Evolutionary conservation across 2,329 filamentous ascomycete genomes (phyloP).

Genomic region (Talaromyces sp.): DNA sequence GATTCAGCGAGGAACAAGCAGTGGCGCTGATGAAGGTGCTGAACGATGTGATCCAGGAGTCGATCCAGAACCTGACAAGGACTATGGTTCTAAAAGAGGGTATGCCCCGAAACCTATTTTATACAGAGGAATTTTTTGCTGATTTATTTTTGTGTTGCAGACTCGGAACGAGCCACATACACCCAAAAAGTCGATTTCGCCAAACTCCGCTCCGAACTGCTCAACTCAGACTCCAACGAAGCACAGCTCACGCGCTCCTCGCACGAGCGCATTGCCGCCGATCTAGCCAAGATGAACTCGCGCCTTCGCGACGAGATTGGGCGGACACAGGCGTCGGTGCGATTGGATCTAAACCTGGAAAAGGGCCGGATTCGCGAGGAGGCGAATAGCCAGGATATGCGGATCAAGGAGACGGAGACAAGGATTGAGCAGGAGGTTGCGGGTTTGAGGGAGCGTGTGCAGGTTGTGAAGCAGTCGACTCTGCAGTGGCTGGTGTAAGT

Average conservation of each 20-base stretch:
- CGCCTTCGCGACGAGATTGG: conserved; percentile 89
- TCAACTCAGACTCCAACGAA: conserved; percentile 88
- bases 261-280: conserved; percentile 88
- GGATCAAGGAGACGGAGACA: conserved; percentile 98
- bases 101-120: conserved; percentile 33
- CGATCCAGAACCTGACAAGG: conserved; percentile 92
- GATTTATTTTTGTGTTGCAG: conserved; percentile 21
- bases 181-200: conserved; percentile 95
- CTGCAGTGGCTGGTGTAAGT: conserved; percentile 97
- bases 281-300: conserved; percentile 87
- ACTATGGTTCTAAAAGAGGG: conserved; percentile 98
- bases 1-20: conserved; percentile 90
- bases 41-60: conserved; percentile 95
- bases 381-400: conserved; percentile 91
- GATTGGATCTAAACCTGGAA: conserved; percentile 89
- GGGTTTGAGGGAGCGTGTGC: conserved; percentile 79
- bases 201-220: conserved; percentile 88
- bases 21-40: conserved; percentile 98
- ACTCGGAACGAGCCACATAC: conserved; percentile 51
- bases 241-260: conserved; percentile 79
- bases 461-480: conserved; percentile 96
- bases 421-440: conserved; percentile 98
- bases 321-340: conserved; percentile 85
- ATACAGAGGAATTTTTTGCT: not conserved
- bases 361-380: conserved; percentile 96